A percentile compares a stretch with the other conserved stretches of the same genome.
Evolutionary conservation across 345 rosid species (phyloP).

Genomic region (sweet orange (Citrus sinensis)): DVS_A1.0 CM039162.1:3631501-3632000

Average conservation of each 20-base stretch:
- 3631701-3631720: not conserved
- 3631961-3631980: not conserved
- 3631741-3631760: not conserved
- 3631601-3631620: not conserved
- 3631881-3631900: not conserved
- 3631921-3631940: not conserved
- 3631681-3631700: not conserved
- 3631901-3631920: not conserved
- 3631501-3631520: constrained; percentile 98
- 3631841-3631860: not conserved
- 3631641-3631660: not conserved
- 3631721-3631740: not conserved
- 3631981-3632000: not conserved
- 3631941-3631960: not conserved
- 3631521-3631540: constrained; percentile 84
- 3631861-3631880: not conserved
- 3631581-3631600: not conserved
- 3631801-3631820: not conserved
- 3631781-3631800: not conserved
- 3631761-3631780: not conserved
- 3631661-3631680: not conserved
- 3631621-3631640: not conserved
- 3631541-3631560: constrained; percentile 36
- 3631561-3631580: constrained; percentile 8
- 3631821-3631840: too few species aligned